Conservation (phyloP, 2,329 filamentous ascomycete genomes). For the Ophiostoma ulmi region DNA sequence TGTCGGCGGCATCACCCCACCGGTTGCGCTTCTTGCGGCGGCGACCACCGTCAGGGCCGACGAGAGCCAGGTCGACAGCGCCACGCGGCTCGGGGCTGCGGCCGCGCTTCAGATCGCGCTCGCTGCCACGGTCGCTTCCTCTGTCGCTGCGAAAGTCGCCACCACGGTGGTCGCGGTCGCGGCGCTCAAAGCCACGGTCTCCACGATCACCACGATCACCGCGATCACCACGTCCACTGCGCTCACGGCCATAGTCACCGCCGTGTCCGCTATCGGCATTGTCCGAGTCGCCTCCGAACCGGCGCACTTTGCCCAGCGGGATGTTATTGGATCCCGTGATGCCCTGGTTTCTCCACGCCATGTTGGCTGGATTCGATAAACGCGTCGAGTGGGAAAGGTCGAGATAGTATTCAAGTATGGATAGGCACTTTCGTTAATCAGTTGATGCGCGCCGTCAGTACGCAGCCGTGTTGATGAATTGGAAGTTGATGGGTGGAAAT, state of each 20-base stretch:
- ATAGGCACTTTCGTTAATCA: background rate
- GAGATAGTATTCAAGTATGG: background rate
- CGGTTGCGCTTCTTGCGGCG: constrained; percentile 90
- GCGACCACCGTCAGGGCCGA: background rate
- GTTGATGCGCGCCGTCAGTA: background rate
- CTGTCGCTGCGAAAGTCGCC: constrained; percentile 35
- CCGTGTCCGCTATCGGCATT: constrained; percentile 36
- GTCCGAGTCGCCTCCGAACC: constrained; percentile 60
- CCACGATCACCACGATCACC: constrained; percentile 27
- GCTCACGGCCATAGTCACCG: constrained; percentile 17
- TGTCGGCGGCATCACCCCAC: constrained; percentile 95
- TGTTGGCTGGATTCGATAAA: constrained; percentile 31
- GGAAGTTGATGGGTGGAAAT: background rate
- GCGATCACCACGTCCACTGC: constrained; percentile 8
- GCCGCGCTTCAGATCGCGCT: constrained; percentile 70
- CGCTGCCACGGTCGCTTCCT: constrained; percentile 35
- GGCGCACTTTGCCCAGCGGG: constrained; percentile 76
- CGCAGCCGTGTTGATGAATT: background rate
- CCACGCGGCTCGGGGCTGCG: constrained; percentile 80
- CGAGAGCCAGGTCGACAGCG: background rate
- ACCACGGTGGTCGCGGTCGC: constrained; percentile 35
- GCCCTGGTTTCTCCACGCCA: constrained; percentile 69
- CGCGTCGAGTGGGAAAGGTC: background rate
- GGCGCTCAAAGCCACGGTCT: constrained; percentile 16
- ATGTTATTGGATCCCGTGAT: constrained; percentile 99